These are phyloP conservation scores for Fusarium luffae DNA, from an alignment of 2,329 filamentous ascomycete genomes.

Conservation along the genomic window DNA sequence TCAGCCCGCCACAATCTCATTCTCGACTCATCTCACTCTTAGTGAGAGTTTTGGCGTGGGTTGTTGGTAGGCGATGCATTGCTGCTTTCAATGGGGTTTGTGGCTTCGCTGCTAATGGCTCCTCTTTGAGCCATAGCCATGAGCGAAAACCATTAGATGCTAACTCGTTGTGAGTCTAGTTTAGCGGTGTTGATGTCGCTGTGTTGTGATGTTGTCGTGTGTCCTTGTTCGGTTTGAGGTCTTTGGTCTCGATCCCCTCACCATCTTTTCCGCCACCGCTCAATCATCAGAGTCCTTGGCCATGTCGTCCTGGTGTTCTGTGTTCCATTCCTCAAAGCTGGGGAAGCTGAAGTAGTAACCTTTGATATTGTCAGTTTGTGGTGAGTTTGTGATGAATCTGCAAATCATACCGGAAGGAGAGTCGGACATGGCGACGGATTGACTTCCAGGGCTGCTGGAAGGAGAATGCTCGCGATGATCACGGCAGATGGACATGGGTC, in stretches of 20 bases:
- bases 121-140: conserved; percentile 23
- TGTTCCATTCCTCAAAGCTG: conserved; percentile 75
- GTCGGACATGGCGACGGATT: conserved; percentile 42
- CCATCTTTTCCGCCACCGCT: conserved; percentile 23
- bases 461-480: conserved; percentile 36
- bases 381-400: conserved; percentile 28
- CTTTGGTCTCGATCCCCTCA: conserved; percentile 22
- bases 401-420: conserved; percentile 44
- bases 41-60: conserved; percentile 11
- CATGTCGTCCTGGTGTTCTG: conserved; percentile 47
- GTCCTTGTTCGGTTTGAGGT: conserved; percentile 33
- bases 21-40: conserved; percentile 10
- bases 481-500: conserved; percentile 41
- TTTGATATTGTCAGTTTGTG: conserved; percentile 50
- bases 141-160: conserved; percentile 1
- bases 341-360: conserved; percentile 78
- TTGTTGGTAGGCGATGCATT: conserved; percentile 22
- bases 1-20: conserved; percentile 31
- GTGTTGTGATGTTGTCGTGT: conserved; percentile 25
- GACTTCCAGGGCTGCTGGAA: conserved; percentile 37
- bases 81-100: conserved; percentile 20
- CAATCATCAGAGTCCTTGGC: conserved; percentile 44
- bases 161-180: conserved; percentile 16
- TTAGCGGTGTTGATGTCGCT: conserved; percentile 16
- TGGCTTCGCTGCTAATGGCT: conserved; percentile 35